These are phyloP conservation scores for Danielia reshetovae DNA, from an alignment of 805 yeast genomes.

Conservation along the genomic window DNA sequence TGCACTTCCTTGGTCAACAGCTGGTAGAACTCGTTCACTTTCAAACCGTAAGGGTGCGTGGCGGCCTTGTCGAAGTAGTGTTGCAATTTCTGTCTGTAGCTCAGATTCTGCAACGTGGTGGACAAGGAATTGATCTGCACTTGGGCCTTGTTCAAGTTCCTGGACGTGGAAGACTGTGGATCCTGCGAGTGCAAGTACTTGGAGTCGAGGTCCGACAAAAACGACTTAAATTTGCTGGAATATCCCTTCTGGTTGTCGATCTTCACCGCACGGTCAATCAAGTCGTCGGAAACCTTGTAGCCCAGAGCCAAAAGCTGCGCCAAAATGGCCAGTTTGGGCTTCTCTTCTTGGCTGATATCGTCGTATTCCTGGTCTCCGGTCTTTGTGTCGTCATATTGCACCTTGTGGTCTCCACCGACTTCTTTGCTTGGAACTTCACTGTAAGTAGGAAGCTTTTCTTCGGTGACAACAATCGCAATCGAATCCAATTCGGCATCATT, in stretches of 20 bases:
- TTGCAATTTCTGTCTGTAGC: conserved; percentile 31
- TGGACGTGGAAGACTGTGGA: conserved; percentile 41
- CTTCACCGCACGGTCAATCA: conserved; percentile 56
- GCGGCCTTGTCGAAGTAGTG: conserved; percentile 47
- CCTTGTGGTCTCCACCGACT: conserved; percentile 17
- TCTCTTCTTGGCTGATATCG: conserved; percentile 68
- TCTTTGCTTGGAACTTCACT: conserved; percentile 9
- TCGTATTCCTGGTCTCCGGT: conserved; percentile 33
- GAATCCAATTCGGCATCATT: conserved; percentile 74
- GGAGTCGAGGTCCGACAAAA: conserved; percentile 50
- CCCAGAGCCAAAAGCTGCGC: conserved; percentile 79
- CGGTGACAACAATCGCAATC: conserved; percentile 43
- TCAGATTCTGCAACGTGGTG: conserved; percentile 29
- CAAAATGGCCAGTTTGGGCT: conserved; percentile 70
- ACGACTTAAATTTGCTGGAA: conserved; percentile 51
- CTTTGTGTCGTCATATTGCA: conserved; percentile 13
- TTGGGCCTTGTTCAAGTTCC: conserved; percentile 27
- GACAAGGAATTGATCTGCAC: conserved; percentile 33
- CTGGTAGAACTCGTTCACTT: conserved; percentile 58
- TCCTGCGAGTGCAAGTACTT: conserved; percentile 58
- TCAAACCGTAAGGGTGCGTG: conserved; percentile 49
- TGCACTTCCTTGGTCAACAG: conserved; percentile 51
- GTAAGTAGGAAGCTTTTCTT: conserved; percentile 18
- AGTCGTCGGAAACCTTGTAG: conserved; percentile 58
- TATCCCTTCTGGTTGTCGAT: conserved; percentile 65